Conservation (phyloP, 257 asterid genomes). For the Petunia secreta region DNA sequence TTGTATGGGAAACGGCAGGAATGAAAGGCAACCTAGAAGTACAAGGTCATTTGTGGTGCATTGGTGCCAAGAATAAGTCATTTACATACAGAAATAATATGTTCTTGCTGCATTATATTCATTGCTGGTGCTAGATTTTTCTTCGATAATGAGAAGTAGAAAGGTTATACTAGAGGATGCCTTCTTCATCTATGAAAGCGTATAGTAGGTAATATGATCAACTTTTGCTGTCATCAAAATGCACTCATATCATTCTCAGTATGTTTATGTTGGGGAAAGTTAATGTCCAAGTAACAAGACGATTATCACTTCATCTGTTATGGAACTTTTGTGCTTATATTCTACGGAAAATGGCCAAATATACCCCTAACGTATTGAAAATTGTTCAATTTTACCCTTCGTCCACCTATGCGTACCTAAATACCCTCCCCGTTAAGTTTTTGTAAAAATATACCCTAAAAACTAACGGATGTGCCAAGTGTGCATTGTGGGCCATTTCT, state of each 20-base stretch:
- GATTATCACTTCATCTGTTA: neutral
- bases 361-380: too few relatives aligned
- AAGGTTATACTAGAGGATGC: neutral
- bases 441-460: too few relatives aligned
- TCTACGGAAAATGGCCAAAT: too few relatives aligned
- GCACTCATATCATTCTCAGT: slow-evolving; percentile 1
- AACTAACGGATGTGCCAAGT: too few relatives aligned
- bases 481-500: too few relatives aligned
- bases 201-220: neutral
- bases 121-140: neutral
- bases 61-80: slow-evolving; percentile 65
- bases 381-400: too few relatives aligned
- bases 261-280: neutral
- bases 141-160: neutral
- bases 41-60: slow-evolving; percentile 94
- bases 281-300: neutral
- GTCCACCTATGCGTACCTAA: too few relatives aligned
- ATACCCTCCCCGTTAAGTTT: too few relatives aligned
- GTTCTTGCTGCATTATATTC: slow-evolving; percentile 51
- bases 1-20: slow-evolving; percentile 80
- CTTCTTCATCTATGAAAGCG: neutral
- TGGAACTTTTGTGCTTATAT: too few relatives aligned
- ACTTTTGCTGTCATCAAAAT: slow-evolving; percentile 8
- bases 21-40: slow-evolving; percentile 74
- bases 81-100: slow-evolving; percentile 63